Evolutionary conservation across 2,329 filamentous ascomycete species (phyloP).

Genomic region (Waltergamsia citrina): DNA sequence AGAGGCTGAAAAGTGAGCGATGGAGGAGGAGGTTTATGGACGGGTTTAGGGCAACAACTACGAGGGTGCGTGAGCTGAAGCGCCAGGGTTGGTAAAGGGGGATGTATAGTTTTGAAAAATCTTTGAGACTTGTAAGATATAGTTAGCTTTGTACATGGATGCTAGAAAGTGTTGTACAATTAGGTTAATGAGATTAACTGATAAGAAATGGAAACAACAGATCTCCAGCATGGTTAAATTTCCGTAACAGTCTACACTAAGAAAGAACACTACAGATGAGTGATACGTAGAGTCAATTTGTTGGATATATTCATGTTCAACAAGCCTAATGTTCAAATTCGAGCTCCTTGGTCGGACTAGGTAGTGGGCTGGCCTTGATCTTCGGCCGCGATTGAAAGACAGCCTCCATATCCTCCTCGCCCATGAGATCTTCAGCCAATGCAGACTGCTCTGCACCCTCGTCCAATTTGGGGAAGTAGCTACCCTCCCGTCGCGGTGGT

Average conservation of each 20-base stretch:
- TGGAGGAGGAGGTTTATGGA: slow-evolving; percentile 61
- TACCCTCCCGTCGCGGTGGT: slow-evolving; percentile 27
- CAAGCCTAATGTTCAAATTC: slow-evolving; percentile 4
- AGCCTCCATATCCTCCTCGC: slow-evolving; percentile 65
- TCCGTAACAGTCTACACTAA: no score
- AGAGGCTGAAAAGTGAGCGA: slow-evolving; percentile 60
- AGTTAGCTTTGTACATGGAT: not conserved
- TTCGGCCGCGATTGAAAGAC: slow-evolving; percentile 80
- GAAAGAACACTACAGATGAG: not conserved
- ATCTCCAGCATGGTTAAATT: no score
- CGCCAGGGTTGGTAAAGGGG: slow-evolving; percentile 68
- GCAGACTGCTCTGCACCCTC: slow-evolving; percentile 34
- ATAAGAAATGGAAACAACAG: no score
- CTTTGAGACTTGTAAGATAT: not conserved
- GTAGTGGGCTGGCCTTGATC: slow-evolving; percentile 65
- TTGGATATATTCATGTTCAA: not conserved
- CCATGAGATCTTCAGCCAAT: slow-evolving; percentile 61
- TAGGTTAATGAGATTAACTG: not conserved
- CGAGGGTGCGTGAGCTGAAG: slow-evolving; percentile 59
- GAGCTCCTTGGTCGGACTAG: slow-evolving; percentile 31
- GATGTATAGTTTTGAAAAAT: not conserved
- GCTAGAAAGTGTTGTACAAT: not conserved
- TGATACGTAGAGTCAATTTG: not conserved
- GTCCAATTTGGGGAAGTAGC: slow-evolving; percentile 36
- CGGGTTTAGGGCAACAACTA: slow-evolving; percentile 56